phyloP scores from a whole-genome alignment of 148 eudicot genomes.

The Fagopyrum tataricum region DNA sequence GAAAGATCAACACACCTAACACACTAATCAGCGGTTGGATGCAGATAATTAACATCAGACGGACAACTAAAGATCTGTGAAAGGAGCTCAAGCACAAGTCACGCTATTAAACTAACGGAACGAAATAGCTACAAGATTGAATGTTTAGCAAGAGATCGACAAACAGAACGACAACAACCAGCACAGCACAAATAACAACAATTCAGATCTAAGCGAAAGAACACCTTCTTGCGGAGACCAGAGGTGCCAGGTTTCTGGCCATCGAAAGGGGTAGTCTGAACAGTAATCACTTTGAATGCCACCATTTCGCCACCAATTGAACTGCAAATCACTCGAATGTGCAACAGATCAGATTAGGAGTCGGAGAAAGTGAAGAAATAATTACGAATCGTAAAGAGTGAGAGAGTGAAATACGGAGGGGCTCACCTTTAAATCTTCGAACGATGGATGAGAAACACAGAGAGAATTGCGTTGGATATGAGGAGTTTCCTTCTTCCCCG shows the following conservation, averaged over 20 bases:
- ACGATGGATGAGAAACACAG: not conserved
- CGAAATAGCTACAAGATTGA: not conserved
- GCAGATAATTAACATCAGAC: not conserved
- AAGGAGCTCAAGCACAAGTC: not conserved
- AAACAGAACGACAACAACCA: not conserved
- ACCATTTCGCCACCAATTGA: constrained; percentile 32
- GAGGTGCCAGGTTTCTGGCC: constrained; percentile 97
- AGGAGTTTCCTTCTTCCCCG: not conserved
- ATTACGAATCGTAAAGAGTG: not conserved
- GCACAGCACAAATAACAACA: not conserved
- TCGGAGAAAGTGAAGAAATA: not conserved
- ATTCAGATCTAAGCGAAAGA: not conserved
- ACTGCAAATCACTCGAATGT: constrained; percentile 16
- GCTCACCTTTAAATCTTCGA: not conserved
- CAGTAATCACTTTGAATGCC: constrained; percentile 57
- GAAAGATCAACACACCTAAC: not conserved
- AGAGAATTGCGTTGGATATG: not conserved
- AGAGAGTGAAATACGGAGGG: constrained; percentile 7
- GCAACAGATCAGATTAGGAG: not conserved
- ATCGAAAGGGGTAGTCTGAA: constrained; percentile 56
- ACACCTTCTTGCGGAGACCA: constrained; percentile 72
- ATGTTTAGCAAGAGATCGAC: not conserved
- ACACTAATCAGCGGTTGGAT: not conserved
- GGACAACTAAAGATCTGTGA: not conserved
- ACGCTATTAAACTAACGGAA: not conserved